Percentiles rank a stretch among this genome's conserved stretches.
Conservation (phyloP, 805 yeast genomes). For the Spathaspora passalidarum region DNA sequence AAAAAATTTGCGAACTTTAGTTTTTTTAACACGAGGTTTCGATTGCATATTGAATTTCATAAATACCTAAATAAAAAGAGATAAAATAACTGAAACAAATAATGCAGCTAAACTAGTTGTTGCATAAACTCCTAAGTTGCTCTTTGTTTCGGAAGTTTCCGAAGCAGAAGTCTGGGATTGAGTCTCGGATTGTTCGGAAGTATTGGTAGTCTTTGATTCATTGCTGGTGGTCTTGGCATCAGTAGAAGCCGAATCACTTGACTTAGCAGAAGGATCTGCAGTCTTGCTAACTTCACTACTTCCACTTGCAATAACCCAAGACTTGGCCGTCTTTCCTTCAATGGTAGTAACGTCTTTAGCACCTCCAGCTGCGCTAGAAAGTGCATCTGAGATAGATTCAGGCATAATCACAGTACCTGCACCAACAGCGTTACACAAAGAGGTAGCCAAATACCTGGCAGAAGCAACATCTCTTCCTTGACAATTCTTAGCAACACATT, state of each 20-base stretch:
- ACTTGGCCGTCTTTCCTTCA: constrained; percentile 9
- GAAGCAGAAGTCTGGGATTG: not conserved
- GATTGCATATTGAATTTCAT: not conserved
- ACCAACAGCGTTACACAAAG: constrained; percentile 40
- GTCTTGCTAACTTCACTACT: not conserved
- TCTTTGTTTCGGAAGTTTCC: not conserved
- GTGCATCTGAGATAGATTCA: constrained; percentile 15
- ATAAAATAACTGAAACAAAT: not conserved
- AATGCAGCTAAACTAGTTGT: not conserved
- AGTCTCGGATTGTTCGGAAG: not conserved
- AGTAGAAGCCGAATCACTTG: too few species aligned
- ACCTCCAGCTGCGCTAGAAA: constrained; percentile 13
- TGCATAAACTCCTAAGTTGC: not conserved
- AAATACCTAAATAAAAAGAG: not conserved
- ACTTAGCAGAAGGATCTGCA: not conserved
- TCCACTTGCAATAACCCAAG: constrained; percentile 8
- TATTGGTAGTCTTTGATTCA: not conserved
- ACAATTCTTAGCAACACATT: constrained; percentile 37
- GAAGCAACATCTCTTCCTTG: constrained; percentile 29
- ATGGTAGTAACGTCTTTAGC: constrained; percentile 10
- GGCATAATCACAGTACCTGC: constrained; percentile 45
- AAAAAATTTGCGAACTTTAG: not conserved
- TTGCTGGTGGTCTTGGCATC: not conserved
- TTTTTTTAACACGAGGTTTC: not conserved
- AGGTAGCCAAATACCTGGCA: constrained; percentile 41